phyloP scores from a whole-genome alignment of 768 basidiomycete genomes.

The Suillus sp. region DNA sequence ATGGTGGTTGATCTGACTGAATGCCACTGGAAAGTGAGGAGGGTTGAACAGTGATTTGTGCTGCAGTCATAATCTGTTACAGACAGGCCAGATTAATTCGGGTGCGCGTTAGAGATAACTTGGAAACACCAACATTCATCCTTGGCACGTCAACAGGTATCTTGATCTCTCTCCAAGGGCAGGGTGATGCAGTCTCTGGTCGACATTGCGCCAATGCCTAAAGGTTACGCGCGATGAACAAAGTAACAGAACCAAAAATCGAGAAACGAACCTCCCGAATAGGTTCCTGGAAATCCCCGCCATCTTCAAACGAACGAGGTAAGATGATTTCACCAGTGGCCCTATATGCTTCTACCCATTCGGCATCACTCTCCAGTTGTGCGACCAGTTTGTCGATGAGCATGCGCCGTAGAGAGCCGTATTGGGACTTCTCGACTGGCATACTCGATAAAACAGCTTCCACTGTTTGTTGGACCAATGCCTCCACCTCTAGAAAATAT shows the following conservation, averaged over 20 bases:
- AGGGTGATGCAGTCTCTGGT: conserved; percentile 36
- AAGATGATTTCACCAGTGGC: conserved; percentile 71
- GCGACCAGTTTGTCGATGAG: conserved; percentile 54
- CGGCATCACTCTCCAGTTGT: conserved; percentile 60
- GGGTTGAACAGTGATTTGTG: conserved; percentile 49
- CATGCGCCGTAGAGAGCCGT: conserved; percentile 30
- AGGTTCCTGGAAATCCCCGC: conserved; percentile 28
- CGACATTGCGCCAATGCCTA: conserved; percentile 43
- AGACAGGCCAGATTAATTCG: neutral
- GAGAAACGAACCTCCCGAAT: conserved; percentile 33
- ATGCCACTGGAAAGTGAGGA: conserved; percentile 43
- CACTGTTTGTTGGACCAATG: conserved; percentile 55
- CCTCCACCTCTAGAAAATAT: conserved; percentile 60
- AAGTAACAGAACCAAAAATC: conserved; percentile 15
- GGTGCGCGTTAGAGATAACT: conserved; percentile 15
- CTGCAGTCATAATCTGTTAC: conserved; percentile 65
- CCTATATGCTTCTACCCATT: conserved; percentile 71
- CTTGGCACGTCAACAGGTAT: conserved; percentile 87
- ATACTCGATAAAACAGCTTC: conserved; percentile 42
- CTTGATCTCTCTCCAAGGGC: conserved; percentile 69
- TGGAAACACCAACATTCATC: conserved; percentile 62
- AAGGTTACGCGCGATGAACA: conserved; percentile 34
- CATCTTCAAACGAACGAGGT: conserved; percentile 40
- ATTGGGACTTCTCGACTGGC: conserved; percentile 36
- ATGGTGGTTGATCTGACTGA: conserved; percentile 31